Evolutionary conservation across 768 basidiomycete species (phyloP), one percentile per base, ranked within the genome.

Genomic region (Amanita brunnescens): DNA sequence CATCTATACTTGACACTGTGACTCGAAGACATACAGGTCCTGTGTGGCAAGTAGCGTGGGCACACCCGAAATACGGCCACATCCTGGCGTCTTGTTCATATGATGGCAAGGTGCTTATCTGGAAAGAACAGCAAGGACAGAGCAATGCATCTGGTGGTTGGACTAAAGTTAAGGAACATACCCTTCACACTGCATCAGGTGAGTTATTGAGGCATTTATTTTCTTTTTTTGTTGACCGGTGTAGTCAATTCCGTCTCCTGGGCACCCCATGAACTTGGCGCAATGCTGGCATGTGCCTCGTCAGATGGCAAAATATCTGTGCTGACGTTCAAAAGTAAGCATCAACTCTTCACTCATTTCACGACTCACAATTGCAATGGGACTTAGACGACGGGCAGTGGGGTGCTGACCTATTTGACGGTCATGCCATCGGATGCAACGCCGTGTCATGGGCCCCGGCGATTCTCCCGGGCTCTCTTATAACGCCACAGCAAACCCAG

Each of bases 1-100:
- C 0, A 5, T 5, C 12, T 18, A 2, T 30, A 8, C 14, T 41
- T 42, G 6, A 26, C 18, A 20, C 30, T 53, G 13, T 33, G 23
- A 33, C 48, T 39, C 44, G 18, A 56, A 96, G 94, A 35, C 96
- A 98, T 68, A 90, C 89, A 3, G 94, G 95, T 8, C 95, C 96
- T 6, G 93, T 99, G 33, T 98, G 95, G 94, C 92, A 95, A 61
- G 85, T 99, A 46, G 81, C 93, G 20, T 99, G 96, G 96, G 95
- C 90, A 2, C 95, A 99, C 60, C 96, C 96, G 21, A 96, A 92
- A 66, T 99, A 88, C 61, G 96, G 96, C 1, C 83, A 87, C 55
- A 95, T 99, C 61, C 81, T 99, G 48, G 95, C 95, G 24, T 94
- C 91, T n/a, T 95, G 92, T 63, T 96, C 94, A 4, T 98, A 98